Conservation (phyloP, 768 basidiomycete genomes). For the Podaxis carcinomalis region DNA sequence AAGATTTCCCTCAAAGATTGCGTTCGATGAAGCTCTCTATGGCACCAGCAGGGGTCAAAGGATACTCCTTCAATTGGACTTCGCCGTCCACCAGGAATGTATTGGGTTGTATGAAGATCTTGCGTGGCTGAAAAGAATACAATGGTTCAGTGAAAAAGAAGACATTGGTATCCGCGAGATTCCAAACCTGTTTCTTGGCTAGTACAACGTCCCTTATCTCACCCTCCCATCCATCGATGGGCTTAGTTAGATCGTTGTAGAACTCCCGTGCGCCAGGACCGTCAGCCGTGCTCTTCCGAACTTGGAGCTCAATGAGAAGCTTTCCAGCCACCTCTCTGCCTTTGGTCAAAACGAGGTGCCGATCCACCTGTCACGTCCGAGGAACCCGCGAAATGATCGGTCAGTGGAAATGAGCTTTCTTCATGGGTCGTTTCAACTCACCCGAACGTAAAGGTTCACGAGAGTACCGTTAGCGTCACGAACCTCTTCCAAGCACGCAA, state of each 20-base stretch:
- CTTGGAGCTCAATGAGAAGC: slow-evolving; percentile 76
- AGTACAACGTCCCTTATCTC: slow-evolving; percentile 77
- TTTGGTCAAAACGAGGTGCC: slow-evolving; percentile 56
- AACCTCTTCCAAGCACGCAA: slow-evolving; percentile 68
- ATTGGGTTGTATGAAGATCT: slow-evolving; percentile 82
- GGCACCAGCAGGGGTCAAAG: slow-evolving; percentile 64
- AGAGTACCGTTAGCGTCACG: slow-evolving; percentile 53
- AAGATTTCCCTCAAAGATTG: slow-evolving; percentile 33
- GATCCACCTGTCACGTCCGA: slow-evolving; percentile 54
- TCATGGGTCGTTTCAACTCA: slow-evolving; percentile 28
- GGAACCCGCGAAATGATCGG: background rate
- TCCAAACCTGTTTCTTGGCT: slow-evolving; percentile 64
- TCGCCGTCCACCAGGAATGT: slow-evolving; percentile 64
- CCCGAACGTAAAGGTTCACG: slow-evolving; percentile 66
- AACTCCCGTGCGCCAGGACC: slow-evolving; percentile 73
- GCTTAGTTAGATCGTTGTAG: slow-evolving; percentile 77
- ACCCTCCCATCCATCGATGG: slow-evolving; percentile 65
- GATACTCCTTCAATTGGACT: slow-evolving; percentile 76
- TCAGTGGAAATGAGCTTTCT: background rate
- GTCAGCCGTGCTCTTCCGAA: slow-evolving; percentile 83
- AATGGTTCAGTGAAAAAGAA: slow-evolving; percentile 4
- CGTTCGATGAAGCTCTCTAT: slow-evolving; percentile 84
- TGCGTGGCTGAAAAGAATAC: slow-evolving; percentile 56
- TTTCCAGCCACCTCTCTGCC: slow-evolving; percentile 69
- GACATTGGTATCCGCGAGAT: background rate